These are phyloP conservation scores for Mycena polygramma DNA, from an alignment of 768 basidiomycete species.

Conservation along the genomic window DNA sequence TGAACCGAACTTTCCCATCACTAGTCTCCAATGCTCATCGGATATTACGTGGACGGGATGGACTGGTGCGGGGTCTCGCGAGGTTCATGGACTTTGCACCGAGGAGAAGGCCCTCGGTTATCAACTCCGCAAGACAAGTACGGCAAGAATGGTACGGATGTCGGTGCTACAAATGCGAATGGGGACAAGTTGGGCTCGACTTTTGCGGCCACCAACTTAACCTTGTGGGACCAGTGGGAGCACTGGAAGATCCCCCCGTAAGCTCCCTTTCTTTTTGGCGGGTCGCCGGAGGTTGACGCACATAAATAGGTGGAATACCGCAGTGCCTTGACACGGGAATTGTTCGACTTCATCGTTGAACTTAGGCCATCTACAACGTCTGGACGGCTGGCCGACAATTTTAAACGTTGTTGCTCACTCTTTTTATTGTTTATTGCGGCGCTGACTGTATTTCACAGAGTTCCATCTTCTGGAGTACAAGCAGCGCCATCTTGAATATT, in stretches of 20 bases:
- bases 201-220: constrained; percentile 15
- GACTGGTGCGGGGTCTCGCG: constrained; percentile 13
- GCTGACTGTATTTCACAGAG: too few species aligned
- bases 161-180: neutral
- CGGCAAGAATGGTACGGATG: neutral
- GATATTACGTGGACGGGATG: constrained; percentile 10
- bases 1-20: too few species aligned
- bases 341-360: too few species aligned
- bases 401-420: neutral
- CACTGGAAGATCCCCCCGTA: constrained; percentile 23
- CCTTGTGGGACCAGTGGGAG: constrained; percentile 10
- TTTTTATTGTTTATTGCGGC: neutral
- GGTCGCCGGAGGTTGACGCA: neutral
- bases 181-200: constrained; percentile 3
- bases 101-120: constrained; percentile 24
- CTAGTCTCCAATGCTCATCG: constrained; percentile 16
- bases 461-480: too few species aligned
- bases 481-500: too few species aligned
- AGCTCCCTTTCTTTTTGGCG: neutral
- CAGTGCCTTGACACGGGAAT: too few species aligned
- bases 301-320: constrained; percentile 17
- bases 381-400: too few species aligned
- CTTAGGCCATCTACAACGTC: too few species aligned
- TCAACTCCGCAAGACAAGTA: constrained; percentile 8
- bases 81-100: constrained; percentile 8